These are phyloP conservation scores for Beauveria medogensis DNA, from an alignment of 2,329 filamentous ascomycete genomes.

Conservation along the genomic window DNA sequence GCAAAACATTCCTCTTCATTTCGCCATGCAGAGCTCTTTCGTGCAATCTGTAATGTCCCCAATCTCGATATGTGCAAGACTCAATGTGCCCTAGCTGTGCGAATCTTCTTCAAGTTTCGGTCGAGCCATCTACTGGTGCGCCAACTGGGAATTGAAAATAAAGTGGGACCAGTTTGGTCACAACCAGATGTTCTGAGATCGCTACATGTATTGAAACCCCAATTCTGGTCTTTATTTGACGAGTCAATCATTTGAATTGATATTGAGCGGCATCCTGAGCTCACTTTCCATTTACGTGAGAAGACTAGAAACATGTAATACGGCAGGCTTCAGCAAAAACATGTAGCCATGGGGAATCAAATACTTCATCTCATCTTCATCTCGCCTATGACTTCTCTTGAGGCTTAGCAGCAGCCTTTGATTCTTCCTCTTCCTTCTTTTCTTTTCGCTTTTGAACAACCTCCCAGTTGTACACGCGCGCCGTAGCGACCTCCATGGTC, in stretches of 20 bases:
- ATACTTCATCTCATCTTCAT: slow-evolving; percentile 16
- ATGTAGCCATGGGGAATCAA: neutral
- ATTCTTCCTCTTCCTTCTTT: slow-evolving; percentile 54
- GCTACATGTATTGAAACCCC: neutral
- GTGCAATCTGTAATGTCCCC: neutral
- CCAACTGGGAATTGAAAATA: slow-evolving; percentile 2
- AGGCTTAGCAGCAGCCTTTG: slow-evolving; percentile 31
- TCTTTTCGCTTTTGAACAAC: slow-evolving; percentile 93
- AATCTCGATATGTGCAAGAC: neutral
- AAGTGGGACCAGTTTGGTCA: neutral
- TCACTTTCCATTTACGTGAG: neutral
- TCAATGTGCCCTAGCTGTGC: neutral
- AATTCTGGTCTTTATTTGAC: neutral
- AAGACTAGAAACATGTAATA: neutral
- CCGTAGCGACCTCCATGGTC: slow-evolving; percentile 95
- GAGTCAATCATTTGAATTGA: neutral
- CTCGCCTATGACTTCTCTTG: slow-evolving; percentile 21
- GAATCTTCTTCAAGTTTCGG: neutral
- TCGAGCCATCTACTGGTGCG: neutral
- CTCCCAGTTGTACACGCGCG: slow-evolving; percentile 99
- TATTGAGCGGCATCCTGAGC: too few species aligned
- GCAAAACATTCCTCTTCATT: slow-evolving; percentile 31
- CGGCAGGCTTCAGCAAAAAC: neutral
- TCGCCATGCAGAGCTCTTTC: slow-evolving; percentile 7
- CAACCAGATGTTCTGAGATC: neutral